phyloP scores from a whole-genome alignment of 495 filamentous ascomycete species.

The Oidiodendron maius region DNA sequence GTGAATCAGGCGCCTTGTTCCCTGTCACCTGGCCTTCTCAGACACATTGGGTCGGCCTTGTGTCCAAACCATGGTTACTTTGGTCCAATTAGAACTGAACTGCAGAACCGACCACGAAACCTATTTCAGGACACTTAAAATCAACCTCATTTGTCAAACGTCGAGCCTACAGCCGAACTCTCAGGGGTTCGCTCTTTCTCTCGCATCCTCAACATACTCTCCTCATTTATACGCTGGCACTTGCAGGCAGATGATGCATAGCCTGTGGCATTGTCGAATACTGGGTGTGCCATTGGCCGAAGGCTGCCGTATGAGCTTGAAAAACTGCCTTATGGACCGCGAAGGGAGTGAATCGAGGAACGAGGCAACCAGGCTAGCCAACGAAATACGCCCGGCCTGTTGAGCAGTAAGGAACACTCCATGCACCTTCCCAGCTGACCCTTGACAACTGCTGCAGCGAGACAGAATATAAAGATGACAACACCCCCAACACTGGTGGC shows the following conservation, averaged over 20 bases:
- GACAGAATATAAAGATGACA: not conserved
- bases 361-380: constrained; percentile 4
- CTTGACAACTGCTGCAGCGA: not conserved
- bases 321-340: not conserved
- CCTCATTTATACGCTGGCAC: not conserved
- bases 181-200: not conserved
- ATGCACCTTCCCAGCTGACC: constrained; percentile 1
- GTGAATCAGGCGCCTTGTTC: too few species aligned
- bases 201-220: not conserved
- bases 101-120: not conserved
- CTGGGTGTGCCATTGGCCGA: not conserved
- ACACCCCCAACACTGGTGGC: not conserved
- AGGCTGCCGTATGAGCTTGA: not conserved
- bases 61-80: too few species aligned
- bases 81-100: too few species aligned
- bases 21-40: too few species aligned
- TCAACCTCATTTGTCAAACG: not conserved
- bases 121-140: not conserved
- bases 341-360: not conserved
- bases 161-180: not conserved
- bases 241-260: not conserved
- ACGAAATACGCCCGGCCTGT: not conserved
- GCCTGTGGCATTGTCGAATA: not conserved
- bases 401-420: not conserved
- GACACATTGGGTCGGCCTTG: too few species aligned